These are phyloP conservation scores for Amanita pallidorosea DNA, from an alignment of 768 basidiomycete genomes.

Conservation along the genomic window DNA sequence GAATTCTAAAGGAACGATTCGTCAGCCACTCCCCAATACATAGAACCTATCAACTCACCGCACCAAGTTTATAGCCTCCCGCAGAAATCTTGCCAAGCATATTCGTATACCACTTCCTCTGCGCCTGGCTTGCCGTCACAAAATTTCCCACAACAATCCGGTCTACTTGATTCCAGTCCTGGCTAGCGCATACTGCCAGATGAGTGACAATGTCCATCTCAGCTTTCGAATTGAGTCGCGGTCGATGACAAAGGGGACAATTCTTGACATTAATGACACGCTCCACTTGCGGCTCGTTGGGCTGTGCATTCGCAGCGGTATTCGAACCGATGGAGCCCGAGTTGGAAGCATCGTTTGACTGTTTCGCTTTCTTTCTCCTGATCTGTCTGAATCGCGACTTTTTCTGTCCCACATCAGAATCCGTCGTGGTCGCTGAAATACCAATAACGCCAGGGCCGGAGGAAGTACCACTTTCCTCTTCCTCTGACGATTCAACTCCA, in stretches of 20 bases:
- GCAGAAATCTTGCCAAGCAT: conserved; percentile 77
- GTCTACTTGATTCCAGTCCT: conserved; percentile 87
- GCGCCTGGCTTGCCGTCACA: conserved; percentile 89
- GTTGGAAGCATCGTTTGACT: neutral
- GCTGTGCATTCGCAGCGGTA: conserved; percentile 1
- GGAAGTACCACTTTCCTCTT: conserved; percentile 6
- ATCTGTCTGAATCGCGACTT: conserved; percentile 14
- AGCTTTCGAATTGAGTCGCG: conserved; percentile 72
- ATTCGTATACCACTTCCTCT: conserved; percentile 95
- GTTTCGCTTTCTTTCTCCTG: conserved; percentile 8
- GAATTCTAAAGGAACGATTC: conserved; percentile 53
- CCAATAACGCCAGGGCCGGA: neutral
- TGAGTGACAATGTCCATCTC: conserved; percentile 96
- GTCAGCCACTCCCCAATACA: neutral
- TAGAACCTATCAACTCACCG: conserved; percentile 29
- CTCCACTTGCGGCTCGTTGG: conserved; percentile 41
- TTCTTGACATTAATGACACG: conserved; percentile 92
- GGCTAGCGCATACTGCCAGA: conserved; percentile 89
- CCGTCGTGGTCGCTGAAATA: neutral
- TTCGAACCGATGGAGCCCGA: neutral
- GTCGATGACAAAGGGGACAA: conserved; percentile 90
- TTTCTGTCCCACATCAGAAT: conserved; percentile 6
- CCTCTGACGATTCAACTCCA: neutral
- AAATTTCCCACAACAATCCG: conserved; percentile 89
- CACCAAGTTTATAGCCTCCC: conserved; percentile 85